These are phyloP conservation scores for Kokia cookei DNA, from an alignment of 441 rosid genomes.

Conservation along the genomic window DNA sequence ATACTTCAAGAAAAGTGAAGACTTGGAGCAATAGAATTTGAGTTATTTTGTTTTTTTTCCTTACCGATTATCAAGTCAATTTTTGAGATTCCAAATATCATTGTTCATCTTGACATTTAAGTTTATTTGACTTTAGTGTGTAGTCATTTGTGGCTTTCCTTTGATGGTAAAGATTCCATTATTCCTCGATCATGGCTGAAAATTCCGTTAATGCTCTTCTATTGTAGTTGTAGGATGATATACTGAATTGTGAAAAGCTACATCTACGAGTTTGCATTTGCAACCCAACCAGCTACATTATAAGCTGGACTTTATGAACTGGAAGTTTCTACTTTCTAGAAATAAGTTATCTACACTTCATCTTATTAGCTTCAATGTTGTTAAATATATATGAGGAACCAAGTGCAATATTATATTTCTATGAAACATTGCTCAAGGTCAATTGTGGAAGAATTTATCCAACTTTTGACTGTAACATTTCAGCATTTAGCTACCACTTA, in stretches of 20 bases:
- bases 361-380: neutral
- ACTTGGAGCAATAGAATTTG: neutral
- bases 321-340: neutral
- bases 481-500: neutral
- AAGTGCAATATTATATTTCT: constrained; percentile 1
- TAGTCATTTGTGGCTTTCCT: neutral
- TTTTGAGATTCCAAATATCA: neutral
- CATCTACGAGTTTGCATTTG: neutral
- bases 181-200: neutral
- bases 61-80: neutral
- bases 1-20: neutral
- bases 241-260: neutral
- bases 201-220: neutral
- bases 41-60: neutral
- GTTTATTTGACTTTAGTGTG: neutral
- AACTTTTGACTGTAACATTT: neutral
- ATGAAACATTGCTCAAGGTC: neutral
- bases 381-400: neutral
- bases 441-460: neutral
- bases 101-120: neutral
- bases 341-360: neutral
- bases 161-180: neutral
- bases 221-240: neutral
- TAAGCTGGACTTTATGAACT: neutral
- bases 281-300: neutral